Evolutionary conservation across 164 flowering plant genomes (phyloP), one percentile per base, ranked within the genome.

Genomic region (Vitis amurensis): DNA sequence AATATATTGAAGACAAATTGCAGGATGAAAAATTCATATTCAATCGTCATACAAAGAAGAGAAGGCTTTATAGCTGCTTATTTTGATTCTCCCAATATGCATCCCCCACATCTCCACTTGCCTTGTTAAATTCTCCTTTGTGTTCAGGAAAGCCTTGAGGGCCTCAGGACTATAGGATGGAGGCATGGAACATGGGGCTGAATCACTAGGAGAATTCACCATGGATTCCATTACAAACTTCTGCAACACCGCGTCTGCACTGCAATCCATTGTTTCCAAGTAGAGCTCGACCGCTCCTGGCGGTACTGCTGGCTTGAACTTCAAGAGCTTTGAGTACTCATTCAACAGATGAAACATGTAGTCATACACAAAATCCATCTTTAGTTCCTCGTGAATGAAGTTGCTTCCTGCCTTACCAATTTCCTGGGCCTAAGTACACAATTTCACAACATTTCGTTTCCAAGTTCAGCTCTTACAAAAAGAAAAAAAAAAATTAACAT

Each of bases 311-410:
- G 90, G 89, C 66, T 81, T 82, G 79, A 74, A 89, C 11, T 59
- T 89, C 74, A 84, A 61, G 31, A 89, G 83, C 72, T 86, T 87
- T 1, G 83, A 79, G 23, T 89, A 87, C 59, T 83, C 89, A 8
- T 62, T 82, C n/a, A 89, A 48, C 11, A 86, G 67, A 76, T 87
- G 86, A 72, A 83, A 83, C 89, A 87, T 84, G 89, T 87, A 87
- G 59, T 84, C 89, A 59, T 89, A 87, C 31, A 89, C 84, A 67
- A 77, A 75, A 1, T 82, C 83, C 91, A 89, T 89, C 69, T 73
- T 85, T 16, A 87, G 50, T 9, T 83, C 74, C 56, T 89, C 84
- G 8, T 74, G 77, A 7, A 87, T 80, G 77, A 82, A 89, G 15
- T 59, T 78, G 64, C 86, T 82, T 9, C 77, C 80, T 6, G 81